Evolutionary conservation across 1,284 basidiomycete genomes (phyloP).

Genomic region (Cryptococcus deneoformans): DNA sequence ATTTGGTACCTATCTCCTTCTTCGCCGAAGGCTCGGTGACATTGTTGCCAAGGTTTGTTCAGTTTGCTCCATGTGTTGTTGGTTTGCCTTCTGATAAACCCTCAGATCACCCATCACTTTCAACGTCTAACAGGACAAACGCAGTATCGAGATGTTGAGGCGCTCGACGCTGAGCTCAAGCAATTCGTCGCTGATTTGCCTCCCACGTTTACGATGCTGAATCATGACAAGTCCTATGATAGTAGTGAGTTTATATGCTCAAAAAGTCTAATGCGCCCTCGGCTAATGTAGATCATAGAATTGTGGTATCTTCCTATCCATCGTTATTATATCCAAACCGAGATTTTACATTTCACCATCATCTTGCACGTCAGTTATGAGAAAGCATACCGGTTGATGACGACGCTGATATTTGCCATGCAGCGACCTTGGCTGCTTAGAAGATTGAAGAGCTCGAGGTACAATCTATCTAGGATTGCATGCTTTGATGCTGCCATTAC

Average conservation of each 20-base stretch:
- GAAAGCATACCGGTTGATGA: neutral
- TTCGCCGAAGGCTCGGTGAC: conserved; percentile 76
- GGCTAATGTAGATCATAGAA: conserved; percentile 11
- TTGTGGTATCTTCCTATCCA: conserved; percentile 42
- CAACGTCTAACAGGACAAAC: conserved; percentile 74
- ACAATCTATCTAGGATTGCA: conserved; percentile 34
- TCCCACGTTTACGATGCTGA: conserved; percentile 47
- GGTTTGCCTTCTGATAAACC: too few species aligned
- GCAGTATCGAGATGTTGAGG: conserved; percentile 77
- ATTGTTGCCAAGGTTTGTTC: conserved; percentile 64
- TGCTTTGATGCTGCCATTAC: conserved; percentile 44
- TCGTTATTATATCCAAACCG: conserved; percentile 47
- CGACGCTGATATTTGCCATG: neutral
- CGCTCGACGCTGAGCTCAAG: conserved; percentile 77
- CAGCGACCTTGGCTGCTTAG: conserved; percentile 47
- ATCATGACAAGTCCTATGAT: conserved; percentile 35
- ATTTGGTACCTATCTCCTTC: conserved; percentile 77
- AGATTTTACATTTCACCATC: conserved; percentile 44
- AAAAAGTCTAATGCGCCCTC: neutral
- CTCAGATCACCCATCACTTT: conserved; percentile 77
- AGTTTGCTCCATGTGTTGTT: too few species aligned
- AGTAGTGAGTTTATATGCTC: conserved; percentile 21
- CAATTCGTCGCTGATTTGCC: conserved; percentile 72
- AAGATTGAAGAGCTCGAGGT: conserved; percentile 33
- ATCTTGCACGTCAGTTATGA: conserved; percentile 41